phyloP scores from a whole-genome alignment of 306 rosid genomes.

The Acacia crassicarpa region DNA sequence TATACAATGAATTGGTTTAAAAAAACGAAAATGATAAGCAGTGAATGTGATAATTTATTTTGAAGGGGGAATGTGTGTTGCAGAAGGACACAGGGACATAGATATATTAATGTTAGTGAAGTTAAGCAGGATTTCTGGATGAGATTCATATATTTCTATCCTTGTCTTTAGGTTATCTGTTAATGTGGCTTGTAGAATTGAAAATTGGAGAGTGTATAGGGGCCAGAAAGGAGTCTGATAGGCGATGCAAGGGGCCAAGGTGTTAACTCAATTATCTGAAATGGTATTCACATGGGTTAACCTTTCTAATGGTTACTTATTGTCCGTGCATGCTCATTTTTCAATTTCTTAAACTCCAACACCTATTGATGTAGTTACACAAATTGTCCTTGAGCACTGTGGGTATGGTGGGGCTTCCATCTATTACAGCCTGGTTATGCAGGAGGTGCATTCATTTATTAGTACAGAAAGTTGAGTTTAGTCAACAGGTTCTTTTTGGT shows the following conservation, averaged over 20 bases:
- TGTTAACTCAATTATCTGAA: neutral
- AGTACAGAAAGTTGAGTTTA: neutral
- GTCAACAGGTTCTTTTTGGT: conserved; percentile 3
- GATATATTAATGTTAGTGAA: neutral
- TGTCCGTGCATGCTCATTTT: neutral
- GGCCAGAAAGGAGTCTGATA: neutral
- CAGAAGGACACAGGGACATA: neutral
- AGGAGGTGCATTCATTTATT: neutral
- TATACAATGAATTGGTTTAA: neutral
- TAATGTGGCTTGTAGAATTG: neutral
- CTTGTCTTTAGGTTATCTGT: neutral
- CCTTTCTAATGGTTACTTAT: neutral
- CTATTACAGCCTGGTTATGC: neutral
- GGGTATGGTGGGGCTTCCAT: neutral
- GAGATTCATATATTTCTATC: conserved; percentile 2
- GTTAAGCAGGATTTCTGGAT: neutral
- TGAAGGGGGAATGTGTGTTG: neutral
- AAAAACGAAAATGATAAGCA: neutral
- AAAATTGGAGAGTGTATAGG: neutral
- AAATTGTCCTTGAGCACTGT: neutral
- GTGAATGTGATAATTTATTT: neutral
- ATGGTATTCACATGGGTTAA: neutral
- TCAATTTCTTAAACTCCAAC: neutral
- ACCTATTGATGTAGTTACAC: neutral
- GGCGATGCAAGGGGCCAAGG: neutral